These are phyloP conservation scores for Nemania sp. DNA, from an alignment of 2,329 filamentous ascomycete genomes.

Conservation along the genomic window DNA sequence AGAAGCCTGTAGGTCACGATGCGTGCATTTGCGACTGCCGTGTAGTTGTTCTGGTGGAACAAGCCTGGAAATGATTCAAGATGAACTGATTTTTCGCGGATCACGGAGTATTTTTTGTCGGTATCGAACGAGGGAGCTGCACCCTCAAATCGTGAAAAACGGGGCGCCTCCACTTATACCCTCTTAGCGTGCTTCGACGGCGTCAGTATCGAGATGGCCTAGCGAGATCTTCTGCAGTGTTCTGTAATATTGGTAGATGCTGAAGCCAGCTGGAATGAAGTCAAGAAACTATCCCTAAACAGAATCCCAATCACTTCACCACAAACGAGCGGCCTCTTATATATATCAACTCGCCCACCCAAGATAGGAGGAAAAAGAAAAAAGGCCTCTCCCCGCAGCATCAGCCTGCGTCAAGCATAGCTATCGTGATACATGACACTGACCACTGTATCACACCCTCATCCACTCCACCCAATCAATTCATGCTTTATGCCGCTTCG, in stretches of 20 bases:
- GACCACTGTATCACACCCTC: slow-evolving; percentile 16
- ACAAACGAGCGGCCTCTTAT: slow-evolving; percentile 9
- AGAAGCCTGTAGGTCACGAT: neutral
- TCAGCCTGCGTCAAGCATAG: slow-evolving; percentile 10
- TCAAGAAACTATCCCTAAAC: too few relatives aligned
- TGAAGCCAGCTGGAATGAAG: too few relatives aligned
- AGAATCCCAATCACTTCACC: too few relatives aligned
- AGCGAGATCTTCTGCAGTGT: too few relatives aligned
- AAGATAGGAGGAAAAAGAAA: neutral
- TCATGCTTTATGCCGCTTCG: slow-evolving; percentile 10
- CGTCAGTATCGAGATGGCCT: too few relatives aligned
- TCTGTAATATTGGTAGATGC: too few relatives aligned
- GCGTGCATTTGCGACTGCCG: too few relatives aligned
- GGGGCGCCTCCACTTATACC: slow-evolving; percentile 19
- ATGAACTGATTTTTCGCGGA: slow-evolving; percentile 24
- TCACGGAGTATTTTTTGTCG: slow-evolving; percentile 9
- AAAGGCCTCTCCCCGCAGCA: slow-evolving; percentile 1
- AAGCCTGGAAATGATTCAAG: too few relatives aligned
- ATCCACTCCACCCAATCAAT: slow-evolving; percentile 16
- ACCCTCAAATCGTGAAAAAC: slow-evolving; percentile 14
- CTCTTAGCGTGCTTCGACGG: slow-evolving; percentile 13
- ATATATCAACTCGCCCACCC: neutral
- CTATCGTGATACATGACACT: slow-evolving; percentile 5
- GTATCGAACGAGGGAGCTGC: slow-evolving; percentile 17
- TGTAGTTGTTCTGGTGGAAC: too few relatives aligned